A percentile compares a stretch with the other conserved stretches of the same genome.
These are phyloP conservation scores for Pterocarpus macrocarpus DNA, from an alignment of 306 rosid species.

Conservation along the genomic window DNA sequence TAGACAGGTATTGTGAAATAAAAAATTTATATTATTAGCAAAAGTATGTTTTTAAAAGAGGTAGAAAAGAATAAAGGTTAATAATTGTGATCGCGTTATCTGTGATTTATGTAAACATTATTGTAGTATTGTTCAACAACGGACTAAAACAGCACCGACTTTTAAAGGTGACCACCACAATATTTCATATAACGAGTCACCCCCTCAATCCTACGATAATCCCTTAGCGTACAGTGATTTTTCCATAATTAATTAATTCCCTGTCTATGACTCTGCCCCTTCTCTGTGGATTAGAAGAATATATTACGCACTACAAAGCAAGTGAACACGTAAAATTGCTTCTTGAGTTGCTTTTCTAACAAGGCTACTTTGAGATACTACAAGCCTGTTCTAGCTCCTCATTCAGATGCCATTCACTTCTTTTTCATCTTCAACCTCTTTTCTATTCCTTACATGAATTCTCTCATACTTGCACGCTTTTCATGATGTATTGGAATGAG, in stretches of 20 bases:
- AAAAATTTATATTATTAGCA: too few species aligned
- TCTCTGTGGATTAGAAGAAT: background rate
- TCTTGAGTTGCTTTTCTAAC: conserved; percentile 22
- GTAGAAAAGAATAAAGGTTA: background rate
- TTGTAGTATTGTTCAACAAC: conserved; percentile 1
- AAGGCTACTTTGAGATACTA: background rate
- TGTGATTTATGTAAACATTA: background rate
- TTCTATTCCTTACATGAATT: background rate
- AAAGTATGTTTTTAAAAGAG: too few species aligned
- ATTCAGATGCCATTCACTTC: conserved; percentile 26
- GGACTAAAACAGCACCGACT: conserved; percentile 43
- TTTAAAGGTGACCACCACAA: background rate
- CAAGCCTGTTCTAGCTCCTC: background rate
- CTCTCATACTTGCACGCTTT: conserved; percentile 42
- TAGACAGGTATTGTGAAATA: too few species aligned
- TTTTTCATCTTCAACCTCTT: conserved; percentile 7
- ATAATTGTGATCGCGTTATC: background rate
- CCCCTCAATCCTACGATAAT: conserved; percentile 11
- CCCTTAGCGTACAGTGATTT: background rate
- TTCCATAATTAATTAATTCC: conserved; percentile 11
- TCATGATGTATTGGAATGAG: conserved; percentile 6
- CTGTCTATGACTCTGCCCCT: background rate
- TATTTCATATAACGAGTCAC: conserved; percentile 39
- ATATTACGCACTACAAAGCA: conserved; percentile 13
- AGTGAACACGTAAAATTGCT: conserved; percentile 44